Evolutionary conservation across 169 alveolate species (phyloP).

Genomic region (Plasmodium gaboni): DNA sequence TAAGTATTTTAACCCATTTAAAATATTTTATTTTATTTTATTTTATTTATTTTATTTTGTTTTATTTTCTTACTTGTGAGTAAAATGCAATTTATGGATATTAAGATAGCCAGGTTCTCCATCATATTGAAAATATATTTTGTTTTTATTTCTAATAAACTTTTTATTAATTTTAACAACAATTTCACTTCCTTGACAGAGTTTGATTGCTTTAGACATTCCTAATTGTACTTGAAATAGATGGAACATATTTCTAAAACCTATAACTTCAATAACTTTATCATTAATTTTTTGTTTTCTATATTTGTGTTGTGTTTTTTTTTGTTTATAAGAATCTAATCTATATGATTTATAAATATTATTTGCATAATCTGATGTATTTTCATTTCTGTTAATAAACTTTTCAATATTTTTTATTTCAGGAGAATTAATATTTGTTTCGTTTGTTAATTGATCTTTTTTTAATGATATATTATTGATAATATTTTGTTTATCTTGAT

Average conservation of each 20-base stretch:
- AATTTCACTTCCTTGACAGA: conserved; percentile 66
- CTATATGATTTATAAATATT: conserved; percentile 63
- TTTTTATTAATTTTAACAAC: conserved; percentile 36
- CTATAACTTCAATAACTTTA: conserved; percentile 85
- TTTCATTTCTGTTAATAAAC: conserved; percentile 9
- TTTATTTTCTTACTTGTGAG: conserved; percentile 47
- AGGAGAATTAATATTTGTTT: background rate
- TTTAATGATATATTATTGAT: background rate
- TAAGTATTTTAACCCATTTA: too few relatives aligned
- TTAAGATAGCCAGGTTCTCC: conserved; percentile 66
- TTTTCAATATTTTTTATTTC: conserved; percentile 2
- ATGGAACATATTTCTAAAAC: conserved; percentile 83
- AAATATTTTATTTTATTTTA: background rate
- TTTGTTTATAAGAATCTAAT: conserved; percentile 49
- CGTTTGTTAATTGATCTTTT: background rate
- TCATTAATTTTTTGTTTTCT: conserved; percentile 81
- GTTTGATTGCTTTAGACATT: conserved; percentile 33
- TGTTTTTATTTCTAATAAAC: conserved; percentile 41
- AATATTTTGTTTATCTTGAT: background rate
- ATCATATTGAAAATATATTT: conserved; percentile 64
- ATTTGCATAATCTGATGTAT: background rate
- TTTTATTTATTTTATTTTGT: background rate
- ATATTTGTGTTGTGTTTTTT: conserved; percentile 37
- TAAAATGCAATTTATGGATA: conserved; percentile 58
- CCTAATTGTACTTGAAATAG: conserved; percentile 83